Base-by-base conservation (phyloP, 495 filamentous ascomycete genomes). In the Penicillium malachiteum region DNA sequence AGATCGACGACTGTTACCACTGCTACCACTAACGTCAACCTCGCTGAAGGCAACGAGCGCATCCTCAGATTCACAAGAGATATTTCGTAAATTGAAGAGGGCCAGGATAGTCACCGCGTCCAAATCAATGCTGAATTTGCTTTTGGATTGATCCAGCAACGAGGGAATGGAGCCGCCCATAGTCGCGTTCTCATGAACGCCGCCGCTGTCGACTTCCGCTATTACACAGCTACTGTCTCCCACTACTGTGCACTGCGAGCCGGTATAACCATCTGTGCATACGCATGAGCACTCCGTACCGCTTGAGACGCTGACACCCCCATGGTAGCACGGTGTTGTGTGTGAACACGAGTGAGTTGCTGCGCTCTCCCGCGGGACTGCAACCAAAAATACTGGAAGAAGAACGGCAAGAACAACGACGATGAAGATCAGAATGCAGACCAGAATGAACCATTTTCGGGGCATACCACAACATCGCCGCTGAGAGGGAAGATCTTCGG, bases 371-470 rank as follows among this genome's bases (percentile, higher is more conserved):
- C 71, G 75, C 7, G 82, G 84, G 31, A 97, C 68, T 1, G 92
- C 89, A 48, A 96, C 77, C 42, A 97, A 78, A 50, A 91, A 84
- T 14, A 98, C 69, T 0, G 94, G 94, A 12, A 97, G 80, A n/a
- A 96, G 81, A 39, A 97, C 73, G 3, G 94, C 94, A 6, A 88
- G 88, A n/a, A 87, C 82, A 57, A 96, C 80, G n/a, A 96, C 76
- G 42, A 91, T 71, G 39, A 96, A 66, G 16, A 89, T 65, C 7
- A 91, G 65, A 34, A 92, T 71, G 30, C 88, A 69, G 26, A 96
- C 62, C 1, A 90, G 60, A 21, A 94, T 70, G 58, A 96, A 93
- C 3, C 81, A 79, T 86, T 90, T 95, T 6, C 87, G 63, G 4
- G 92, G 89, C 59, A 98, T 82, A 13, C 93, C 94, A 66, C 92